Conservation (phyloP, 169 alveolate genomes). For the Plasmodium blacklocki region DNA sequence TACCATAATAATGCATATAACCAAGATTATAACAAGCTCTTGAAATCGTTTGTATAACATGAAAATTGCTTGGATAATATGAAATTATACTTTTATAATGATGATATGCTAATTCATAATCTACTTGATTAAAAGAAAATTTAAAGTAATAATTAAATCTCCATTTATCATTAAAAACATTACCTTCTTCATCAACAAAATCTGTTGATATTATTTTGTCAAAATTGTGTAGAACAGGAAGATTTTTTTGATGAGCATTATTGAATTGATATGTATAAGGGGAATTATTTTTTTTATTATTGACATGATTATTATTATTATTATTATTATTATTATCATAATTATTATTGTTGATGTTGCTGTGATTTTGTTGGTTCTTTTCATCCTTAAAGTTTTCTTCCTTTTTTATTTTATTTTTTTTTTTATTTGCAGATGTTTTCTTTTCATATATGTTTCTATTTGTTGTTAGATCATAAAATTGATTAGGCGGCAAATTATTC, state of each 20-base stretch:
- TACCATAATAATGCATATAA: constrained; percentile 69
- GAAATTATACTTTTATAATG: constrained; percentile 69
- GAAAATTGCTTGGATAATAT: constrained; percentile 41
- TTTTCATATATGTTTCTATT: constrained; percentile 1
- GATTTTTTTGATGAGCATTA: no score
- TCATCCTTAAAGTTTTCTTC: background rate
- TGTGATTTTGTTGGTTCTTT: background rate
- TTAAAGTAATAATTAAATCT: constrained; percentile 32
- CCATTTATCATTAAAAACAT: constrained; percentile 47
- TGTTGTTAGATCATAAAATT: constrained; percentile 9
- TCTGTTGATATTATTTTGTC: constrained; percentile 37
- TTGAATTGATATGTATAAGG: no score
- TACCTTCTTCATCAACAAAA: constrained; percentile 50
- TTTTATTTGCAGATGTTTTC: background rate
- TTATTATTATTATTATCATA: background rate
- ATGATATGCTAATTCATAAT: constrained; percentile 59
- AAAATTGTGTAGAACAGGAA: background rate
- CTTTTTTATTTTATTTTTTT: background rate
- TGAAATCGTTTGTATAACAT: constrained; percentile 54
- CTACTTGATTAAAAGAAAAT: constrained; percentile 53
- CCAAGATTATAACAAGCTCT: constrained; percentile 69
- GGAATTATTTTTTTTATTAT: background rate
- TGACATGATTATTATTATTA: background rate
- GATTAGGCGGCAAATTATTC: constrained; percentile 18
- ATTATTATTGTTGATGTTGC: background rate